Evolutionary conservation across 2,329 filamentous ascomycete species (phyloP), one percentile per base, ranked within the genome.

Genomic region (Paracamarosporium sp.): DNA sequence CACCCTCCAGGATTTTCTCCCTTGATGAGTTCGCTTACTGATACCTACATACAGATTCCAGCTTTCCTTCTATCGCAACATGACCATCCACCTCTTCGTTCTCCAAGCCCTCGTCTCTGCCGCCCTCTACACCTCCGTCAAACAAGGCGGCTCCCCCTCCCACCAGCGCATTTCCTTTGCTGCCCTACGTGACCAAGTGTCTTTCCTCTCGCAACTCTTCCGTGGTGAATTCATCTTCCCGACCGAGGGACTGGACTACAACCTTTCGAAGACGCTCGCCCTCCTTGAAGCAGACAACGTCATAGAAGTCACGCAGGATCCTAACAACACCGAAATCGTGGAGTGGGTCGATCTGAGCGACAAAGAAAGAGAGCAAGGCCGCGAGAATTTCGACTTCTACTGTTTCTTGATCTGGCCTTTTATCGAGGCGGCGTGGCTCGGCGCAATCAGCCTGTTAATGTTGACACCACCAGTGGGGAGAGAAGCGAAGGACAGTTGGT

Each of bases 391-490:
- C 70, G 95, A 99, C 73, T 99, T 99, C 77, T 98, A 98, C 79
- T 98, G 94, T 79, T 99, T 98, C 82, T 80, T 99, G 20, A 92
- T 99, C 62, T 99, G 95, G 95, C 95, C 95, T 0, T 99, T 99
- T 67, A 93, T 98, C 64, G 95, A 99, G 77, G 90, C 93, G 0
- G 90, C 86, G 51, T 99, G 95, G 95, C 85, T 99, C 1, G 93
- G 92, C 11, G 90, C 93, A 0, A 90, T 98, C 0, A 92, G 91
- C 0, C 82, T 98, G 0, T 89, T 97, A 81, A 93, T 94, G 43
- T 83, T 98, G 13, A 90, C 91, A 0, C 93, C 93, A 1, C 92
- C 92, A 0, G 3, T 70, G 77, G 0, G 79, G 72, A 0, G n/a
- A 83, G 15, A 80, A 82, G n/a, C 82, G 82, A n/a, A 87, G 90